A percentile compares a stretch with the other conserved stretches of the same genome.
Conservation (phyloP, 2,329 filamentous ascomycete species). For the Alternaria triticimaculans region DNA sequence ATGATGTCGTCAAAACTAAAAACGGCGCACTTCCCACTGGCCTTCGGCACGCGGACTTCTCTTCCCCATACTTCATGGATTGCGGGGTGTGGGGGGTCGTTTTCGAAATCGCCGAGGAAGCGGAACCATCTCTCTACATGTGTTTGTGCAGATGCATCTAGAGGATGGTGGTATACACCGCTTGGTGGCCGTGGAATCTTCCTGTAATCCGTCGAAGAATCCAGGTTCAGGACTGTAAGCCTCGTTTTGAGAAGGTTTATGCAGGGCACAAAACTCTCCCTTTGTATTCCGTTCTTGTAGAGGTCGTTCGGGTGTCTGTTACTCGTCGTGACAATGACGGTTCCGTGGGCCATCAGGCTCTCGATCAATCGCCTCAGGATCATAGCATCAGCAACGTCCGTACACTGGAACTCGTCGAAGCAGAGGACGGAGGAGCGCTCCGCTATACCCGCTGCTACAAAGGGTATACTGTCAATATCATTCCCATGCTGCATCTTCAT, state of each 20-base stretch:
- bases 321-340: constrained; percentile 92
- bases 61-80: constrained; percentile 91
- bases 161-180: constrained; percentile 89
- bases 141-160: constrained; percentile 75
- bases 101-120: constrained; percentile 84
- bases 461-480: constrained; percentile 88
- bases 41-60: constrained; percentile 83
- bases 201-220: constrained; percentile 95
- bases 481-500: constrained; percentile 89
- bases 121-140: constrained; percentile 96
- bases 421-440: constrained; percentile 84
- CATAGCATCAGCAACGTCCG: constrained; percentile 98
- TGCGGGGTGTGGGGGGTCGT: constrained; percentile 76
- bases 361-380: constrained; percentile 90
- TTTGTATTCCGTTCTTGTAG: constrained; percentile 97
- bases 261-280: constrained; percentile 92
- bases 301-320: constrained; percentile 96
- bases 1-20: constrained; percentile 95
- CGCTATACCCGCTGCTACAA: constrained; percentile 94
- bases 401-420: constrained; percentile 99
- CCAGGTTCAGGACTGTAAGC: constrained; percentile 89
- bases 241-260: constrained; percentile 88
- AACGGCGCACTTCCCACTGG: constrained; percentile 85
- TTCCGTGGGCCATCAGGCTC: constrained; percentile 92
- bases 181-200: constrained; percentile 93